phyloP scores from a whole-genome alignment of 345 rosid species.

The Brassica rapa region DNA sequence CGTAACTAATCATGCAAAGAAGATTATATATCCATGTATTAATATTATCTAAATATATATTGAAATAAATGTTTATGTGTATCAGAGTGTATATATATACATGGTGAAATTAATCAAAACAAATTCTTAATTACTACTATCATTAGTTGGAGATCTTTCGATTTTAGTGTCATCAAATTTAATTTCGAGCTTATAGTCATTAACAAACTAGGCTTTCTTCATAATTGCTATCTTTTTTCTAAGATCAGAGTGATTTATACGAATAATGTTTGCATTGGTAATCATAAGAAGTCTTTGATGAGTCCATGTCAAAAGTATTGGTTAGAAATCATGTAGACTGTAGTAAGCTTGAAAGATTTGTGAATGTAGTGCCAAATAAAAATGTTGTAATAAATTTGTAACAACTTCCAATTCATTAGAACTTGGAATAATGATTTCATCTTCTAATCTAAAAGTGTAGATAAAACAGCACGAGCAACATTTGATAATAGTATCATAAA shows the following conservation, averaged over 20 bases:
- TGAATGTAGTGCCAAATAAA: background rate
- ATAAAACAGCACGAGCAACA: conserved; percentile 8
- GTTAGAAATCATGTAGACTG: background rate
- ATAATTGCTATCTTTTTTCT: background rate
- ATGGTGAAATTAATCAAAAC: background rate
- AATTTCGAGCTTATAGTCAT: background rate
- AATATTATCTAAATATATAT: background rate
- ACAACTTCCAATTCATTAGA: background rate
- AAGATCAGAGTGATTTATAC: background rate
- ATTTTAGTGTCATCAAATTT: background rate
- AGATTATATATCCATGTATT: background rate
- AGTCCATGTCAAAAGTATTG: background rate
- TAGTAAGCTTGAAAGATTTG: background rate
- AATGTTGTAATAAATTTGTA: background rate
- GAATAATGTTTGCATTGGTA: background rate
- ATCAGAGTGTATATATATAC: too few relatives aligned
- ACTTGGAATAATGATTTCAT: background rate
- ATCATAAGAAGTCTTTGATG: background rate
- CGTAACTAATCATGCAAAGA: background rate
- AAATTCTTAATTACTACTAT: background rate
- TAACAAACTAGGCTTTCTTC: background rate
- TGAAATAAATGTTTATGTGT: background rate
- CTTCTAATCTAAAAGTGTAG: background rate
- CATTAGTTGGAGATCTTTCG: background rate
- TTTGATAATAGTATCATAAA: conserved; percentile 1